These are phyloP conservation scores for Eucalyptus globulus DNA, from an alignment of 345 rosid genomes.

Conservation along the genomic window DNA sequence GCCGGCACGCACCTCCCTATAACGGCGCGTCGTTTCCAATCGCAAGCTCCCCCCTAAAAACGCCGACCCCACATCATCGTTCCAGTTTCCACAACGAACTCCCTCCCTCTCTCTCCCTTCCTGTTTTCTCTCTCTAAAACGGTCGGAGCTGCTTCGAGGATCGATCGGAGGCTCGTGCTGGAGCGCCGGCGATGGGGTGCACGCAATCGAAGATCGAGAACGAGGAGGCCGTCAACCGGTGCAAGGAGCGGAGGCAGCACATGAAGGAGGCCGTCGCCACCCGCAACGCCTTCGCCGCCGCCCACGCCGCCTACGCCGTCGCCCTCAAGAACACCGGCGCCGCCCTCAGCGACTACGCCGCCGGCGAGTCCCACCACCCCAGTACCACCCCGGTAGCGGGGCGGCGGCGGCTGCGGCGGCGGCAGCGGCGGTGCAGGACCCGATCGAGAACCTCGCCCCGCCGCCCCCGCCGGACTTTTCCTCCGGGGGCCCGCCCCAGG, in stretches of 20 bases:
- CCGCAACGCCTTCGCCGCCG: constrained; percentile 98
- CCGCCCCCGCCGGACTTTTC: constrained; percentile 34
- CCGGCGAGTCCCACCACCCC: constrained; percentile 43
- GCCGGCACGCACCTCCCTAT: no score
- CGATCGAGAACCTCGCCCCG: constrained; percentile 1
- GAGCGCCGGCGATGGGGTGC: constrained; percentile 55
- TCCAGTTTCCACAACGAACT: background rate
- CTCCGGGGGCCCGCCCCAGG: no score
- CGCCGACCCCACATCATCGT: background rate
- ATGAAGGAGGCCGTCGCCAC: constrained; percentile 66
- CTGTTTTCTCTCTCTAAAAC: background rate
- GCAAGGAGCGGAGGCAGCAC: constrained; percentile 58
- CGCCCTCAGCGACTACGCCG: constrained; percentile 82
- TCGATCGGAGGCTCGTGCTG: no score
- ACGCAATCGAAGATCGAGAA: constrained; percentile 91
- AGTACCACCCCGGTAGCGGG: background rate
- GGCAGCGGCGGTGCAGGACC: background rate
- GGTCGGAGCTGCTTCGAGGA: background rate
- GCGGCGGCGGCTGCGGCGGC: background rate
- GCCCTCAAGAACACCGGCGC: constrained; percentile 86
- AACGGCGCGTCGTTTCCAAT: no score
- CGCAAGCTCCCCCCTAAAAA: no score
- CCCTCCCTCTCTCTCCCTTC: background rate
- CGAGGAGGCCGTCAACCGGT: constrained; percentile 80
- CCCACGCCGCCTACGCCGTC: constrained; percentile 74